Base-by-base conservation (phyloP, 441 rosid species). In the Populus hybrid region DNA sequence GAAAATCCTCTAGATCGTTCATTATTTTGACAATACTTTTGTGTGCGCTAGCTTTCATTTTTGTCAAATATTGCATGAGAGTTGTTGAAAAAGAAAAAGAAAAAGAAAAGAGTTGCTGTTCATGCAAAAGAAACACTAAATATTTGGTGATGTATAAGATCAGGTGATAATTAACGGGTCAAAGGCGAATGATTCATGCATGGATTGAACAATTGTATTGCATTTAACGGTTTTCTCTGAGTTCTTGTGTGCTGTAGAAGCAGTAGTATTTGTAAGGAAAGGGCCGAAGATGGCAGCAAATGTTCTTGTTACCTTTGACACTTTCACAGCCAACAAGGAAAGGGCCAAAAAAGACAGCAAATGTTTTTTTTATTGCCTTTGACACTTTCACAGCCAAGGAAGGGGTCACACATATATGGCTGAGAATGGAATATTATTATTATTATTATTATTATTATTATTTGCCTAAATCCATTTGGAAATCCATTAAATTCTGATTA, bases 1-100 rank as follows among this genome's bases (percentile, higher is more conserved):
- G 66, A 34, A 84, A 40, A 78, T 77, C 84, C 24, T 73, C 83
- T 50, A 79, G 21, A 42, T 82, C 80, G 7, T 79, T 23, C 83
- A 79, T 77, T 21, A 9, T 70, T 61, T 79, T 72, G 53, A 75
- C 42, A 63, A 72, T 69, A 12, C 32, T 30, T 30, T 3, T 30
- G 4, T 30, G 32, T 30, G 32, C 32, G 32, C 32, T 30, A 30
- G 32, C 32, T 30, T 30, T 30, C 32, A 14, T 28, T 16, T 30
- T 26, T 16, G 70, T 67, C 23, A 53, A 46, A 35, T 59, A 63
- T 7, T 75, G 73, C 78, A 76, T 68, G 72, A 53, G 42, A 53
- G 7, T 14, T 36, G 64, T 68, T 42, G 69, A 70, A 28, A 61
- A 7, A 65, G 12, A 42, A 64, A 61, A 7, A 50, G 12, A 42